phyloP scores from a whole-genome alignment of 129 eudicot species.

The Tagetes patula region DNA sequence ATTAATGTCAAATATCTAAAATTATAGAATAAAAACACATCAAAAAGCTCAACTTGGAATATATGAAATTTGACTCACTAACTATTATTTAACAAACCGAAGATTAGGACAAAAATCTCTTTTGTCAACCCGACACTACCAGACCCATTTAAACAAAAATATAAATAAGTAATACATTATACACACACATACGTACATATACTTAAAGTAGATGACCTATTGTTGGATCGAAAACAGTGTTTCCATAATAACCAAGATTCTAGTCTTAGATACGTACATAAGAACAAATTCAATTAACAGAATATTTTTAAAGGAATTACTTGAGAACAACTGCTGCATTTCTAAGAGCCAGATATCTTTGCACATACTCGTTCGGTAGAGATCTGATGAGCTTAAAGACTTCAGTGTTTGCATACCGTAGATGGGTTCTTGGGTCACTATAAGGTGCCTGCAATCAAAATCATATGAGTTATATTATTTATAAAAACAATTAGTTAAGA shows the following conservation, averaged over 20 bases:
- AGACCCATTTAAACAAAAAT: no score
- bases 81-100: no score
- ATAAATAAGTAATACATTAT: no score
- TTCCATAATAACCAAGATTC: not conserved
- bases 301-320: conserved; percentile 28
- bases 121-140: no score
- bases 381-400: conserved; percentile 81
- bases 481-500: not conserved
- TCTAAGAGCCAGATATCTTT: conserved; percentile 86
- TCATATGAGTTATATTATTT: not conserved
- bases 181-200: no score
- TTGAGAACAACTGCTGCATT: conserved; percentile 87
- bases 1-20: no score
- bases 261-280: not conserved
- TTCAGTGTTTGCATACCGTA: conserved; percentile 89
- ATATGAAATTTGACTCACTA: no score
- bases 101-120: no score
- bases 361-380: conserved; percentile 89
- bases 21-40: no score
- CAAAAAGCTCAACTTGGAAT: no score
- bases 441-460: conserved; percentile 70
- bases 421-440: conserved; percentile 83
- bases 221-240: not conserved
- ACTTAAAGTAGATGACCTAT: not conserved
- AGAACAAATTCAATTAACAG: not conserved